Conservation (phyloP, 2,329 filamentous ascomycete species). For the Truncatella angustata region DNA sequence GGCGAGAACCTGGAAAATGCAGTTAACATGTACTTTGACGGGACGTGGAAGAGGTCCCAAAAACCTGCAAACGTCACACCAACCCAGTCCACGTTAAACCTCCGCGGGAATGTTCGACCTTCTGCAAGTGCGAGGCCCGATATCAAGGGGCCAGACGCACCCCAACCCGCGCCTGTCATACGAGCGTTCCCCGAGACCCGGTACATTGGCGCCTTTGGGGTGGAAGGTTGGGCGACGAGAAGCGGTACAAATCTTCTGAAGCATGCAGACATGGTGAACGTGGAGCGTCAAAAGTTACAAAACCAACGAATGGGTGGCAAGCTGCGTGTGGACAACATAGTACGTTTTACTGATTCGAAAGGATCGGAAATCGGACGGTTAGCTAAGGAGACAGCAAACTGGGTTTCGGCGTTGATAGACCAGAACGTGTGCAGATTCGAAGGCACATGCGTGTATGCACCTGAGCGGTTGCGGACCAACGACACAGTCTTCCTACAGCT, state of each 20-base stretch:
- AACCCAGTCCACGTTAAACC: slow-evolving; percentile 9
- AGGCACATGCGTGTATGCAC: slow-evolving; percentile 83
- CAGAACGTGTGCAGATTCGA: slow-evolving; percentile 87
- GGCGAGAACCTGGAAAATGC: slow-evolving; percentile 59
- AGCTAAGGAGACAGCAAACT: slow-evolving; percentile 81
- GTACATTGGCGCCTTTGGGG: slow-evolving; percentile 91
- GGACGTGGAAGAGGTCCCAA: slow-evolving; percentile 58
- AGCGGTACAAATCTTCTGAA: slow-evolving; percentile 74
- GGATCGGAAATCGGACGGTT: slow-evolving; percentile 85
- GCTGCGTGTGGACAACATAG: slow-evolving; percentile 75
- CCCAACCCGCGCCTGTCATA: slow-evolving; percentile 11
- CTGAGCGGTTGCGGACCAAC: slow-evolving; percentile 80
- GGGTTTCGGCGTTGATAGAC: slow-evolving; percentile 90
- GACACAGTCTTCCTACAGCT: slow-evolving; percentile 94
- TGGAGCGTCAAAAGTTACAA: slow-evolving; percentile 80
- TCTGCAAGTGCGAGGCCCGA: neutral
- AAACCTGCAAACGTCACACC: slow-evolving; percentile 20
- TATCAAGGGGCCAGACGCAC: slow-evolving; percentile 7
- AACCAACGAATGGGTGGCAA: slow-evolving; percentile 47
- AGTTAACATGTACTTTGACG: slow-evolving; percentile 69
- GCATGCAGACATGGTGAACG: slow-evolving; percentile 79
- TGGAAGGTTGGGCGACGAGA: slow-evolving; percentile 85
- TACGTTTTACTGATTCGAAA: slow-evolving; percentile 78
- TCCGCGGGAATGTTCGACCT: neutral
- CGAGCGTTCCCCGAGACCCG: slow-evolving; percentile 42